A percentile compares a stretch with the other conserved stretches of the same genome.
Evolutionary conservation across 208 protist species (phyloP).

Genomic region (Phytomonas francai): DNA sequence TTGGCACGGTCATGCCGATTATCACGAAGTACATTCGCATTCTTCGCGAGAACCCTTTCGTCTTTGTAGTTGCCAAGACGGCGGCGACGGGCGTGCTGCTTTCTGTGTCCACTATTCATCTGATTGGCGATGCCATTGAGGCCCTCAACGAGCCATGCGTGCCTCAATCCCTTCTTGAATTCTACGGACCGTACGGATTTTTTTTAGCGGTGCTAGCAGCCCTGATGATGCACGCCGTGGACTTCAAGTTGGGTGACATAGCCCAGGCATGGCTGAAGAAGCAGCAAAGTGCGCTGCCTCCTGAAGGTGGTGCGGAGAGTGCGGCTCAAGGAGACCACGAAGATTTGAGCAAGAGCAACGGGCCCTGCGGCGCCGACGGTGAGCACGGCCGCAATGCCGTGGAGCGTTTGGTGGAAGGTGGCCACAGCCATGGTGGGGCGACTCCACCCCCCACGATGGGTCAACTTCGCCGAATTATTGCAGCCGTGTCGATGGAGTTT

Average conservation of each 20-base stretch:
- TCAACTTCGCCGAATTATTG: conserved; percentile 18
- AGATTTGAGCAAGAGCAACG: neutral
- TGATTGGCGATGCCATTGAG: conserved; percentile 20
- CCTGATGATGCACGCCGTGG: conserved; percentile 50
- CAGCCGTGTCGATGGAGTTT: conserved; percentile 60
- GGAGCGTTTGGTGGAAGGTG: conserved; percentile 1
- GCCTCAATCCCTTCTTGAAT: conserved; percentile 22
- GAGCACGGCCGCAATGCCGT: conserved; percentile 6
- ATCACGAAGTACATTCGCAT: conserved; percentile 30
- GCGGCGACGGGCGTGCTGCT: conserved; percentile 44
- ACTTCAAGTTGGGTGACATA: conserved; percentile 24
- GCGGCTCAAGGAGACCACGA: conserved; percentile 3
- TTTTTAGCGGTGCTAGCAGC: conserved; percentile 45
- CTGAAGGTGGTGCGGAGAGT: conserved; percentile 5
- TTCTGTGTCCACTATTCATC: conserved; percentile 46
- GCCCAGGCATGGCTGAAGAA: conserved; percentile 12
- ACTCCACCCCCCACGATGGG: too few species aligned
- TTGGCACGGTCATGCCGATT: conserved; percentile 48
- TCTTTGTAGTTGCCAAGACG: conserved; percentile 44
- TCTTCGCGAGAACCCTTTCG: conserved; percentile 27
- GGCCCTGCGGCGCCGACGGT: neutral
- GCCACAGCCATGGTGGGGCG: too few species aligned
- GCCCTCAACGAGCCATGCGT: conserved; percentile 25
- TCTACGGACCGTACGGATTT: conserved; percentile 43
- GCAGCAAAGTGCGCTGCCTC: conserved; percentile 10